A percentile compares a stretch with the other conserved stretches of the same genome.
These are phyloP conservation scores for Salix brachista DNA, from an alignment of 345 rosid species.

Conservation along the genomic window DNA sequence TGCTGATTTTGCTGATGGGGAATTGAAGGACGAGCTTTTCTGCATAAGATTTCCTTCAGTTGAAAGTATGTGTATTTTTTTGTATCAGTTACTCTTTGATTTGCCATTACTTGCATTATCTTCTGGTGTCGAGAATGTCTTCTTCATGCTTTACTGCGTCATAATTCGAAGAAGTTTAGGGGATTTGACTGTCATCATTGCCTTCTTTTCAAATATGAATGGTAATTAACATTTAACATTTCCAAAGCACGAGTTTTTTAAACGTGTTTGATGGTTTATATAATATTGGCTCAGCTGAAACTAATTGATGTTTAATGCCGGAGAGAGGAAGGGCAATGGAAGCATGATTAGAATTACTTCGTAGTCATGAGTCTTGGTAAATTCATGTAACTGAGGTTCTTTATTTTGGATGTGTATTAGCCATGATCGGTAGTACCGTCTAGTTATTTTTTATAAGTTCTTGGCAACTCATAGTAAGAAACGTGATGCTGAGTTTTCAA, in stretches of 20 bases:
- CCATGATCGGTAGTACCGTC: not conserved
- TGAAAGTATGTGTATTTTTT: conserved; percentile 47
- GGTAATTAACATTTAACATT: too few relatives aligned
- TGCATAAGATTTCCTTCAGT: conserved; percentile 70
- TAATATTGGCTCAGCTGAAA: too few relatives aligned
- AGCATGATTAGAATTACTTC: not conserved
- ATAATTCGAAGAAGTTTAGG: too few relatives aligned
- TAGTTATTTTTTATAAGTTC: not conserved
- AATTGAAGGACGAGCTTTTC: conserved; percentile 72
- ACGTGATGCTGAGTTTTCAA: not conserved
- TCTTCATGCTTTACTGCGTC: not conserved
- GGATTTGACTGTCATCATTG: not conserved
- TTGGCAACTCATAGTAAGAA: not conserved
- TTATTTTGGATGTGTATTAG: not conserved
- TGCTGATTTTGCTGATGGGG: conserved; percentile 68
- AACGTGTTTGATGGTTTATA: too few relatives aligned
- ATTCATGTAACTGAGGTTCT: not conserved
- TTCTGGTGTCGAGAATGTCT: not conserved
- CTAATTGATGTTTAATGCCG: too few relatives aligned
- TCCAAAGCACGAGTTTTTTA: too few relatives aligned
- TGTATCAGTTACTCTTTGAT: not conserved
- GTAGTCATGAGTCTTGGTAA: not conserved
- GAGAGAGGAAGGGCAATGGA: too few relatives aligned
- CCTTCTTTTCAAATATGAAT: not conserved
- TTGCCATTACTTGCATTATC: not conserved